Conservation (phyloP, 1,284 basidiomycete genomes). For the Rhodotorula sp. region DNA sequence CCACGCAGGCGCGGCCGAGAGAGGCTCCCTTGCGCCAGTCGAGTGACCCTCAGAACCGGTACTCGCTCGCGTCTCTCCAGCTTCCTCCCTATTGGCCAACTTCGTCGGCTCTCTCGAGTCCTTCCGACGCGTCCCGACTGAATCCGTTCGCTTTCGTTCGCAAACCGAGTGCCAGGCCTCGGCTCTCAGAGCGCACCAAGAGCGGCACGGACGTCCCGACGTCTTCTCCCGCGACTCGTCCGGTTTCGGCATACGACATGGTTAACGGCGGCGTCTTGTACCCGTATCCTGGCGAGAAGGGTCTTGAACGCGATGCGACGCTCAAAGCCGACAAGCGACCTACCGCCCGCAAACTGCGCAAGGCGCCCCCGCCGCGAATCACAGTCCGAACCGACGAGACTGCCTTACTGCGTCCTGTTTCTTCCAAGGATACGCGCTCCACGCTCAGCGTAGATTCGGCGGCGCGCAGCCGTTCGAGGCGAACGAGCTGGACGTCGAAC, state of each 20-base stretch:
- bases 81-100: neutral
- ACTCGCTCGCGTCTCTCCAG: conserved; percentile 5
- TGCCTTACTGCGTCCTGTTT: neutral
- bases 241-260: neutral
- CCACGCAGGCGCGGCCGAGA: neutral
- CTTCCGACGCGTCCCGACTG: neutral
- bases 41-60: neutral
- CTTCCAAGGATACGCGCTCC: neutral
- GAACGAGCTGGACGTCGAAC: neutral
- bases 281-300: too few relatives aligned
- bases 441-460: neutral
- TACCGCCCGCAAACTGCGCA: conserved; percentile 12
- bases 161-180: conserved; percentile 9
- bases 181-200: conserved; percentile 1
- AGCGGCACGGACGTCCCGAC: conserved; percentile 3
- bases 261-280: too few relatives aligned
- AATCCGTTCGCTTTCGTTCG: conserved; percentile 15
- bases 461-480: neutral
- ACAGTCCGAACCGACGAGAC: conserved; percentile 12
- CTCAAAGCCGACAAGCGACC: conserved; percentile 10
- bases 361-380: conserved; percentile 9
- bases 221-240: neutral
- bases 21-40: neutral
- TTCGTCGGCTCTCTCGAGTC: conserved; percentile 7
- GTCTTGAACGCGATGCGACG: conserved; percentile 2